Conservation (phyloP, 1,139 yeast genomes). For the Debaryomyces udenii region DNA sequence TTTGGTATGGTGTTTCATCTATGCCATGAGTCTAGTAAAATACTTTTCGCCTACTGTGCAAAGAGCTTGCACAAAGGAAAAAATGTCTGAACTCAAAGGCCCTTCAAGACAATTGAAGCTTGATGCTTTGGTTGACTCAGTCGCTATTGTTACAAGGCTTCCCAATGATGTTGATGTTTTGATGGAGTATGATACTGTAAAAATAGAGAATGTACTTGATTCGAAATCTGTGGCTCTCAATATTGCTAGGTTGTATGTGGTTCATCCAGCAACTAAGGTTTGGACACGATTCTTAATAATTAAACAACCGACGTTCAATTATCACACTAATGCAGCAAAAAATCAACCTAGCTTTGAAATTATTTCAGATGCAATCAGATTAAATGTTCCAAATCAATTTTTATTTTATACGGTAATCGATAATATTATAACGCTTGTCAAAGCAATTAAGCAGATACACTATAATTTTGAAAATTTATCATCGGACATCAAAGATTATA, state of each 20-base stretch:
- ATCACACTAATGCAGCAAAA: slow-evolving; percentile 25
- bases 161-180: slow-evolving; percentile 56
- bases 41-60: slow-evolving; percentile 40
- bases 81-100: slow-evolving; percentile 29
- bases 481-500: slow-evolving; percentile 40
- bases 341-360: slow-evolving; percentile 26
- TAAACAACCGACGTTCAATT: slow-evolving; percentile 39
- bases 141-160: slow-evolving; percentile 48
- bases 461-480: slow-evolving; percentile 51
- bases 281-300: slow-evolving; percentile 46
- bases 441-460: slow-evolving; percentile 58
- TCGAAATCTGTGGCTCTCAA: slow-evolving; percentile 35
- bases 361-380: slow-evolving; percentile 31
- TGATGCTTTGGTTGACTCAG: slow-evolving; percentile 41
- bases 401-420: slow-evolving; percentile 69
- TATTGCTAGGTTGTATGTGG: slow-evolving; percentile 51
- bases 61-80: slow-evolving; percentile 31
- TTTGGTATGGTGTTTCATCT: slow-evolving; percentile 46
- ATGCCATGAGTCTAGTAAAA: slow-evolving; percentile 40
- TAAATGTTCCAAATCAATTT: slow-evolving; percentile 61
- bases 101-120: slow-evolving; percentile 29
- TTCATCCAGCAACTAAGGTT: slow-evolving; percentile 54
- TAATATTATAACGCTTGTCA: slow-evolving; percentile 61
- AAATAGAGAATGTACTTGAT: slow-evolving; percentile 30
- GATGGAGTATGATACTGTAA: slow-evolving; percentile 50